Percentiles rank a stretch among this genome's conserved stretches.
phyloP scores from a whole-genome alignment of 352 stramenopile genomes.

The Saprolegnia diclina region DNA sequence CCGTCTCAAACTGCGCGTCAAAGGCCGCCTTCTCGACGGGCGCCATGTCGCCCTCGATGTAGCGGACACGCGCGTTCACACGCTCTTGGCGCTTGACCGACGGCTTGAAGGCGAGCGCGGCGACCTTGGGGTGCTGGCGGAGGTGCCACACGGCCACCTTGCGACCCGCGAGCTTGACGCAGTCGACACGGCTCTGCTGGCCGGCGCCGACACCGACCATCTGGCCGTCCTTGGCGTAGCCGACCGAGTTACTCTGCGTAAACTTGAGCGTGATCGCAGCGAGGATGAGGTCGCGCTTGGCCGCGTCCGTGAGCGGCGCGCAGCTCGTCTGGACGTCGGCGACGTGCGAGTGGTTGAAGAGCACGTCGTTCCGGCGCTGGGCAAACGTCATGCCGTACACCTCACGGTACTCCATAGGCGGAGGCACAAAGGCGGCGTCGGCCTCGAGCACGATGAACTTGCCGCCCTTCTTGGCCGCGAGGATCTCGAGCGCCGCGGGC shows the following conservation, averaged over 20 bases:
- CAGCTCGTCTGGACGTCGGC: slow-evolving; percentile 88
- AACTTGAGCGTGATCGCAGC: slow-evolving; percentile 99
- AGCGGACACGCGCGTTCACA: slow-evolving; percentile 98
- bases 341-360: slow-evolving; percentile 93
- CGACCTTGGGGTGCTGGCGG: slow-evolving; percentile 96
- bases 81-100: slow-evolving; percentile 97
- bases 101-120: slow-evolving; percentile 94
- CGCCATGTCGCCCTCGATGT: slow-evolving; percentile 99
- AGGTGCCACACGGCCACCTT: slow-evolving; percentile 99
- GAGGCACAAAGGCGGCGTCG: slow-evolving; percentile 88
- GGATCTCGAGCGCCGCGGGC: slow-evolving; percentile 94
- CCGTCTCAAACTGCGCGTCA: slow-evolving; percentile 92
- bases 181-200: slow-evolving; percentile 99
- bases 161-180: slow-evolving; percentile 97
- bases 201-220: slow-evolving; percentile 99
- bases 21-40: slow-evolving; percentile 93
- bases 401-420: slow-evolving; percentile 96
- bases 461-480: slow-evolving; percentile 98
- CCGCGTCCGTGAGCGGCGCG: slow-evolving; percentile 78
- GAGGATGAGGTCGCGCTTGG: slow-evolving; percentile 96
- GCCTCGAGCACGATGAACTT: slow-evolving; percentile 99
- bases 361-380: slow-evolving; percentile 97
- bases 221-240: slow-evolving; percentile 98
- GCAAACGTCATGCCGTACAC: slow-evolving; percentile 98
- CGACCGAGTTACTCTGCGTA: slow-evolving; percentile 99